These are phyloP conservation scores for Bassia scoparia DNA, from an alignment of 148 eudicot genomes.

Conservation along the genomic window DNA sequence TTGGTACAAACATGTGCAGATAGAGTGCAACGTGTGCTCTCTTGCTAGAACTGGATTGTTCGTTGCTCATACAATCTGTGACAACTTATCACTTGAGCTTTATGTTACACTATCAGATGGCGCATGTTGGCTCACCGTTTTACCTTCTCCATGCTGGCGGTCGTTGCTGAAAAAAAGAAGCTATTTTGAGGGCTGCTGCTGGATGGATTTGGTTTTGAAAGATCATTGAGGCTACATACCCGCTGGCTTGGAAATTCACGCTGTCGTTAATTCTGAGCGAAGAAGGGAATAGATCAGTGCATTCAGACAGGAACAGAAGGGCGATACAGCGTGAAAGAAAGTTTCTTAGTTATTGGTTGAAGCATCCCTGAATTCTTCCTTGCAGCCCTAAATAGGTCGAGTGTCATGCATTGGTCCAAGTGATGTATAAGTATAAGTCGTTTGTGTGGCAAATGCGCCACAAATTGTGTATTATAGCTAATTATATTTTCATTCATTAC, in stretches of 20 bases:
- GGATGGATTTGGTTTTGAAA: neutral
- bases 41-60: neutral
- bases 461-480: conserved; percentile 38
- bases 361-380: conserved; percentile 19
- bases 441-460: conserved; percentile 31
- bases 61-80: conserved; percentile 11
- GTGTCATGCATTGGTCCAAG: no score
- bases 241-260: neutral
- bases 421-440: conserved; percentile 27
- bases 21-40: conserved; percentile 3
- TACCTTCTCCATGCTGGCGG: conserved; percentile 4
- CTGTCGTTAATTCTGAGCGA: neutral
- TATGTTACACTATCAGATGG: neutral
- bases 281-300: neutral
- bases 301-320: conserved; percentile 10
- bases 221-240: conserved; percentile 8
- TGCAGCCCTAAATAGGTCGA: conserved; percentile 21
- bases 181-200: neutral
- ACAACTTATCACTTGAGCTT: neutral
- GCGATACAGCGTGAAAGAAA: conserved; percentile 2
- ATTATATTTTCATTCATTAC: conserved; percentile 31
- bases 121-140: conserved; percentile 4
- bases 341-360: conserved; percentile 4
- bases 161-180: conserved; percentile 3
- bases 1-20: neutral